Evolutionary conservation across 495 filamentous ascomycete genomes (phyloP), one percentile per base, ranked within the genome.

Genomic region (Tuber indicum): DNA sequence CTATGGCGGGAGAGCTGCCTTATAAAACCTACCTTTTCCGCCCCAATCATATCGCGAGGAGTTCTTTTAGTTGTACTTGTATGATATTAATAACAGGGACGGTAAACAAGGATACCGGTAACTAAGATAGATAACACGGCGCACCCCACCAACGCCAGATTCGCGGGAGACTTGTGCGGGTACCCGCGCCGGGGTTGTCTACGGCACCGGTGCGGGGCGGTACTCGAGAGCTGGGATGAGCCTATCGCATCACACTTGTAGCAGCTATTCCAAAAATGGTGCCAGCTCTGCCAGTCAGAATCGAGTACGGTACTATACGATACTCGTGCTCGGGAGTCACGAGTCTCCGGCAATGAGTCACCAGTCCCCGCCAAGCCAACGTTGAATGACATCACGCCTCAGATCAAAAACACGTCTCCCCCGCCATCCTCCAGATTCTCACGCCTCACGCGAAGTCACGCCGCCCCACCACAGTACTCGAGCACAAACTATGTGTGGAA

Each of bases 401-500:
- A 32, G 58, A 4, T 5, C n/a, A 1, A 66, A 66, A 36, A 66
- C 58, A 36, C 58, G 58, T 66, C 58, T 66, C 26, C 49, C 49
- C 58, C 58, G 26, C 58, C 26, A 66, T 66, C 26, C 26, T 66
- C 58, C 26, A 36, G n/a, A 66, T 66, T 66, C 26, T 66, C 58
- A 36, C 58, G n/a, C 58, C 58, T 36, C 12, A 7, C 58, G 58
- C 26, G 58, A 66, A 66, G 26, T 36, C 26, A 36, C 58, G 58
- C 58, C 58, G 26, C 58, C 58, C 49, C 69, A 72, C 69, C n/a
- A n/a, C n/a, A n/a, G n/a, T n/a, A 7, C 42, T 19, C 1, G 12
- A 70, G 23, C 10, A 62, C 49, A 21, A 23, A 72, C 43, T 14
- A 78, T 75, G 76, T 76, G 66, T 21, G 74, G 74, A 75, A 75